Base-by-base conservation (phyloP, 2,329 filamentous ascomycete genomes). In the Phoma sp. region DNA sequence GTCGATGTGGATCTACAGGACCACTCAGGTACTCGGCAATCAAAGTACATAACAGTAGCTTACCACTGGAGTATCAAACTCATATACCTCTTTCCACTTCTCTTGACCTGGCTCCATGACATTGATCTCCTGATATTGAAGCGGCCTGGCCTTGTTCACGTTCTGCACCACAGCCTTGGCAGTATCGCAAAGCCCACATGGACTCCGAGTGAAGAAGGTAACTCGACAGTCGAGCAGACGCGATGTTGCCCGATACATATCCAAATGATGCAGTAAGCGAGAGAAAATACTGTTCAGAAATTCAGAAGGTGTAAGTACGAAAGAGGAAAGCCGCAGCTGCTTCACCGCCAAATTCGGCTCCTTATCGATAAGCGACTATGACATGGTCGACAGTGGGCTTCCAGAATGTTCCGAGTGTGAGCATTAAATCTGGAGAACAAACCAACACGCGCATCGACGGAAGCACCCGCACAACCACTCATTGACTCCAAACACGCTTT, bases 41-140 rank as follows among this genome's bases (percentile, higher is more conserved):
- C 35, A 25, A 21, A 43, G 49, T 36, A 48, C 17, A 44, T 32
- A 35, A 29, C n/a, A 22, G 33, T 24, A 17, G 57, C 77, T 68
- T 78, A 93, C 90, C 68, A 93, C 90, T 0, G 90, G 90, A 7
- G 91, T 90, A 64, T 94, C 90, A 71, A 92, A 91, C 54, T 92
- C 90, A 70, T 94, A 94, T 1, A 92, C 69, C 43, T 87, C 81
- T 67, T 84, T 86, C 90, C 90, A 94, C 22, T 79, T 77, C 58
- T 85, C 83, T 15, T 82, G 81, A 24, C 85, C 83, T 0, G 83
- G 80, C 43, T 83, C 82, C 76, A 90, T 85, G 43, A 93, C 85
- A 69, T 92, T 82, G 57, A 91, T 80, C 73, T 92, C 88, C 7
- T 80, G 79, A 73, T 86, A 92, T 17, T 81, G 81, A 73, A 93